Conservation (phyloP, 345 rosid genomes). For the Aegle marmelos region DNA sequence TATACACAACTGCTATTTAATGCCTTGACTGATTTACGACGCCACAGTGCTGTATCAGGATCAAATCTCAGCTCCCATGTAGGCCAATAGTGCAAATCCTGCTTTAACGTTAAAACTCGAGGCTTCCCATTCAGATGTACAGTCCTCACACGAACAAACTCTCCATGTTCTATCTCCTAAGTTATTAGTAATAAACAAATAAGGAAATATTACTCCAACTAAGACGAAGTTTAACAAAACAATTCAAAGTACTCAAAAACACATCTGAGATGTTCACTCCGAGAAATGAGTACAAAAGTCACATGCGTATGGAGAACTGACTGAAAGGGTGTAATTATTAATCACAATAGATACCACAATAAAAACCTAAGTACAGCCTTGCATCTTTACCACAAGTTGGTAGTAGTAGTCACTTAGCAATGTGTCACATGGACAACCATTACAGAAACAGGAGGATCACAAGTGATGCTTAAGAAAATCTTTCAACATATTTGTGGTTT, state of each 20-base stretch:
- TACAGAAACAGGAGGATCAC: background rate
- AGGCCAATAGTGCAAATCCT: conserved; percentile 96
- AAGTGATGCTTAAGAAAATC: background rate
- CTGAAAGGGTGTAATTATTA: background rate
- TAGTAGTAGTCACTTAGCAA: background rate
- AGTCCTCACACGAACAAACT: conserved; percentile 81
- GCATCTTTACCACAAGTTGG: background rate
- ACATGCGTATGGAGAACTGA: background rate
- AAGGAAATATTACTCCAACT: background rate
- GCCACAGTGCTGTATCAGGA: conserved; percentile 73
- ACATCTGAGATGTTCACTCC: background rate
- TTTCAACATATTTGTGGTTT: background rate
- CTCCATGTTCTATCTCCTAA: conserved; percentile 78
- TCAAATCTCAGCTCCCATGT: conserved; percentile 90
- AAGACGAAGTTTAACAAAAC: background rate
- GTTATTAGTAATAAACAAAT: background rate
- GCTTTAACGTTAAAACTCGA: conserved; percentile 79
- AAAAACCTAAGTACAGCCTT: background rate
- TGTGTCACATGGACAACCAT: background rate
- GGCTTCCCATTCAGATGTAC: conserved; percentile 92
- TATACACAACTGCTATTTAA: conserved; percentile 25
- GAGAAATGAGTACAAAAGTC: background rate
- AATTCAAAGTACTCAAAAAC: background rate
- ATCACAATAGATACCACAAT: background rate
- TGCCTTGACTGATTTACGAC: conserved; percentile 54